These are phyloP conservation scores for Ciborinia camelliae DNA, from an alignment of 2,329 filamentous ascomycete species.

Conservation along the genomic window DNA sequence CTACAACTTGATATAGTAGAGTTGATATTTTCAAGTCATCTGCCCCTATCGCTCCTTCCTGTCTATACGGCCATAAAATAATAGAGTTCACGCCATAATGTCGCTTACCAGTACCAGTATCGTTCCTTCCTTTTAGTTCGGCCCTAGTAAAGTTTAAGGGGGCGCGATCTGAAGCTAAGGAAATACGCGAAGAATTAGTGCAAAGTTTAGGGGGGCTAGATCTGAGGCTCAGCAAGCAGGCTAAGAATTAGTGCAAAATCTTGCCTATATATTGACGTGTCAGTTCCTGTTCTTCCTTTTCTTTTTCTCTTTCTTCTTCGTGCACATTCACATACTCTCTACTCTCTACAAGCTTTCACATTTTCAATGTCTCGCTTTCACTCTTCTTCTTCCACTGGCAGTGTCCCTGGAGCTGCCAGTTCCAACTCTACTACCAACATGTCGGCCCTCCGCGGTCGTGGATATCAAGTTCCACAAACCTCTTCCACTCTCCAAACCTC, in stretches of 20 bases:
- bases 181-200: too few relatives aligned
- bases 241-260: neutral
- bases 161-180: too few relatives aligned
- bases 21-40: neutral
- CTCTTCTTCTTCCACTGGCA: conserved; percentile 10
- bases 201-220: neutral
- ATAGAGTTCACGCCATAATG: neutral
- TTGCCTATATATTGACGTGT: neutral
- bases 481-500: neutral
- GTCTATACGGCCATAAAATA: too few relatives aligned
- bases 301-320: conserved; percentile 10
- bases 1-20: neutral
- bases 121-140: neutral
- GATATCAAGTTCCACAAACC: conserved; percentile 16
- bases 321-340: neutral
- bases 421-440: neutral
- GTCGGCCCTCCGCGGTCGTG: conserved; percentile 11
- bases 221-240: neutral
- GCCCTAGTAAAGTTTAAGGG: neutral
- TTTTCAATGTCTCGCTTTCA: conserved; percentile 11
- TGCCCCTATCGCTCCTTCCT: neutral
- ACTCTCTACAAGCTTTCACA: neutral
- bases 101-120: too few relatives aligned
- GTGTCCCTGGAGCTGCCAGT: conserved; percentile 9
- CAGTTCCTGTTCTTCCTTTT: neutral